These are phyloP conservation scores for Eucalyptus regnans DNA, from an alignment of 345 rosid species.

Conservation along the genomic window DNA sequence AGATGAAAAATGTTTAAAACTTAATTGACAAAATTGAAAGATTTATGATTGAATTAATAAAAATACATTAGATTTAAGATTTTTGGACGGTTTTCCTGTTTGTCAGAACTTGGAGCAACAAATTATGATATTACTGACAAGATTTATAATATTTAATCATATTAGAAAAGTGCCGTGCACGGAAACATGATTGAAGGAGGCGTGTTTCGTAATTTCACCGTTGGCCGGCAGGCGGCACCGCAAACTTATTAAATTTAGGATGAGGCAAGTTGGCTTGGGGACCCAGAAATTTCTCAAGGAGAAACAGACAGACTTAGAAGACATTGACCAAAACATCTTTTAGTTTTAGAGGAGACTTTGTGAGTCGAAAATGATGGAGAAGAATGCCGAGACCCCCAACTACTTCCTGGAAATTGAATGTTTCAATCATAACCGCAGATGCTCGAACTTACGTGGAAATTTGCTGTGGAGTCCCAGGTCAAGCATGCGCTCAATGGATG, in stretches of 20 bases:
- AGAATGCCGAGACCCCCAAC: background rate
- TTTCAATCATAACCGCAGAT: background rate
- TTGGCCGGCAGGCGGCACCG: background rate
- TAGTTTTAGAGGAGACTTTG: background rate
- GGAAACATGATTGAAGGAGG: too few relatives aligned
- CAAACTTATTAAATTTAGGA: background rate
- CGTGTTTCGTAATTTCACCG: too few relatives aligned
- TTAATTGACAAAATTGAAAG: too few relatives aligned
- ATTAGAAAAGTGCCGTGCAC: background rate
- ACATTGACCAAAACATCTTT: background rate
- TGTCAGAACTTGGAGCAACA: background rate
- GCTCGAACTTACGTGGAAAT: background rate
- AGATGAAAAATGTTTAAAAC: too few relatives aligned
- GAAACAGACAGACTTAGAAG: too few relatives aligned
- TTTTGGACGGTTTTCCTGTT: too few relatives aligned
- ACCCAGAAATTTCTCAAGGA: too few relatives aligned
- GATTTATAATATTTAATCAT: background rate
- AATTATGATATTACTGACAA: background rate
- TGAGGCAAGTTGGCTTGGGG: too few relatives aligned
- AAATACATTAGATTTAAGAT: too few relatives aligned
- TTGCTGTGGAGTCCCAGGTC: background rate
- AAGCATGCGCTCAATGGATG: background rate
- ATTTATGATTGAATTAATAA: too few relatives aligned
- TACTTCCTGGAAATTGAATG: background rate
- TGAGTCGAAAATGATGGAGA: background rate